phyloP scores from a whole-genome alignment of 768 basidiomycete genomes.

The Pulveroboletus sp. region DNA sequence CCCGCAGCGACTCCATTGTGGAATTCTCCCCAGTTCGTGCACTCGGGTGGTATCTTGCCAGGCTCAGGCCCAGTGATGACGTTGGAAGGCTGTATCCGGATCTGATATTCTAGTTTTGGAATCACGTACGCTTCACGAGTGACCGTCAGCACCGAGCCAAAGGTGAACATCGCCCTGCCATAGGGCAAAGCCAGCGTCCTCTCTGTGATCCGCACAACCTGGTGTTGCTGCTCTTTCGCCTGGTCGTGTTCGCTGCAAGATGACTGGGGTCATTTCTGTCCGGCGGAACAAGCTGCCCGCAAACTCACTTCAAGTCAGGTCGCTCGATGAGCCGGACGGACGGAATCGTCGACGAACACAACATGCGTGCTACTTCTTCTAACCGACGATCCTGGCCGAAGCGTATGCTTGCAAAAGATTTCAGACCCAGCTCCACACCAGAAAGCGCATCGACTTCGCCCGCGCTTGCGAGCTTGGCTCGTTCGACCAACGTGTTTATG shows the following conservation, averaged over 20 bases:
- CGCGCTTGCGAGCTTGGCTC: slow-evolving; percentile 44
- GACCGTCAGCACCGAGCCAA: slow-evolving; percentile 71
- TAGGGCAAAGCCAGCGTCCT: slow-evolving; percentile 87
- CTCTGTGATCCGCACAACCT: slow-evolving; percentile 76
- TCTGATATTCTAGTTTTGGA: slow-evolving; percentile 72
- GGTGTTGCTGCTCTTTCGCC: slow-evolving; percentile 76
- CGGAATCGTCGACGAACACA: slow-evolving; percentile 73
- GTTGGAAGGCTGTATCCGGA: slow-evolving; percentile 72
- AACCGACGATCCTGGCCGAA: slow-evolving; percentile 88
- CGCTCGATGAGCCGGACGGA: slow-evolving; percentile 63
- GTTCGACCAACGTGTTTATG: slow-evolving; percentile 46
- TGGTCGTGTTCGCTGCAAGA: slow-evolving; percentile 76
- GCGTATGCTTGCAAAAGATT: slow-evolving; percentile 75
- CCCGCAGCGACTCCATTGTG: slow-evolving; percentile 96
- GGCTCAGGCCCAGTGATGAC: slow-evolving; percentile 57
- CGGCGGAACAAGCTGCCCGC: background rate
- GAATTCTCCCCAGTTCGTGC: slow-evolving; percentile 90
- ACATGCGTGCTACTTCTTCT: slow-evolving; percentile 87
- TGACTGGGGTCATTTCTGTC: background rate
- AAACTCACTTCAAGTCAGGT: slow-evolving; percentile 63
- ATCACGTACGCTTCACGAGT: slow-evolving; percentile 75
- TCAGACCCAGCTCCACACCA: slow-evolving; percentile 67
- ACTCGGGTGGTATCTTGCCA: slow-evolving; percentile 71
- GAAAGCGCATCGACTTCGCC: slow-evolving; percentile 57
- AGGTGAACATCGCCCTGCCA: slow-evolving; percentile 90